These are phyloP conservation scores for Aspergillus ochraceus DNA, from an alignment of 2,329 filamentous ascomycete species.

Conservation along the genomic window DNA sequence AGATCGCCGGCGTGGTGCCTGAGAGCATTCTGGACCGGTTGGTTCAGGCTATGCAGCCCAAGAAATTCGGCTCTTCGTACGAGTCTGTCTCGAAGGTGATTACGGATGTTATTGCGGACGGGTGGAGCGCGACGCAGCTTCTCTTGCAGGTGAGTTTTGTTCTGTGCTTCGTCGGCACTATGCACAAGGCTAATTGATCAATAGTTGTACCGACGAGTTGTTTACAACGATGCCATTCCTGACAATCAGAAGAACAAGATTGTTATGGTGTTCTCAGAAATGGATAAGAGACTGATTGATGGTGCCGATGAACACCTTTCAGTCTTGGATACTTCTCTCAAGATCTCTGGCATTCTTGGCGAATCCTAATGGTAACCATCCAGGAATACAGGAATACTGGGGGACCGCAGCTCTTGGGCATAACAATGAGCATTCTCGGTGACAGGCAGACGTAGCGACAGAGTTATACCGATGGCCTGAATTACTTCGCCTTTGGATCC, in stretches of 20 bases:
- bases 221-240: slow-evolving; percentile 79
- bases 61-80: slow-evolving; percentile 65
- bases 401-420: not conserved
- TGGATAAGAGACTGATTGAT: slow-evolving; percentile 91
- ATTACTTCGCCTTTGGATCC: not conserved
- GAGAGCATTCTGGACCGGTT: slow-evolving; percentile 69
- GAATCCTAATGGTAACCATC: slow-evolving; percentile 18
- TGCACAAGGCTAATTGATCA: slow-evolving; percentile 7
- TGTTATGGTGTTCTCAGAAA: slow-evolving; percentile 83
- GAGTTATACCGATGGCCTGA: not conserved
- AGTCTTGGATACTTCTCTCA: slow-evolving; percentile 79
- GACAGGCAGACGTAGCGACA: not conserved
- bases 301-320: slow-evolving; percentile 93
- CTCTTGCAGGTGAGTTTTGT: slow-evolving; percentile 66
- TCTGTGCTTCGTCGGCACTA: not conserved
- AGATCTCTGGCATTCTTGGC: slow-evolving; percentile 72
- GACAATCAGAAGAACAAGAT: slow-evolving; percentile 90
- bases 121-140: slow-evolving; percentile 92
- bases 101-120: slow-evolving; percentile 89
- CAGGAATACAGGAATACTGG: not conserved
- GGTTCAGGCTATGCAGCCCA: slow-evolving; percentile 73
- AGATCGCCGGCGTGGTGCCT: slow-evolving; percentile 95
- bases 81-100: slow-evolving; percentile 74
- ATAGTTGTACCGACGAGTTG: slow-evolving; percentile 67
- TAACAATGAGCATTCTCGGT: not conserved